Evolutionary conservation across 2,329 filamentous ascomycete genomes (phyloP).

Genomic region (Verticillium longisporum): DNA sequence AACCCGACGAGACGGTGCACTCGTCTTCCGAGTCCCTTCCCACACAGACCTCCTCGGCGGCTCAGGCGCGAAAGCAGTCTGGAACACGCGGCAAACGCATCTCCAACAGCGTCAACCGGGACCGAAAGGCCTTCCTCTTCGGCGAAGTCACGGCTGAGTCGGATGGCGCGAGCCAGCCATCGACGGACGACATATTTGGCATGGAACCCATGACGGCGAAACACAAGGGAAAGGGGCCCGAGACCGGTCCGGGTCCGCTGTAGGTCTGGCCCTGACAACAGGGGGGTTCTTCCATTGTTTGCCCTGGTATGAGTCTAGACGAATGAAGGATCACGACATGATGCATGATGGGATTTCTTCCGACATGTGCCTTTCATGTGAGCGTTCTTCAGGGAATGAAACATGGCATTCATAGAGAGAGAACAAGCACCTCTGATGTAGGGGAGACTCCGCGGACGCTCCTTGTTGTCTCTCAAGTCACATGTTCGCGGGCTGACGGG

Average conservation of each 20-base stretch:
- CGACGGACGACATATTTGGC: conserved; percentile 47
- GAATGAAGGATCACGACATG: background rate
- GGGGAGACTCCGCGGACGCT: no score
- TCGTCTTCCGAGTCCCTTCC: conserved; percentile 10
- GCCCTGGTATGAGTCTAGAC: background rate
- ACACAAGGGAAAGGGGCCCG: conserved; percentile 3
- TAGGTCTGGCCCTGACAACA: background rate
- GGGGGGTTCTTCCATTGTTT: background rate
- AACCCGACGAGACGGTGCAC: conserved; percentile 37
- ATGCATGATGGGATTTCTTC: background rate
- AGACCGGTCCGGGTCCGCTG: background rate
- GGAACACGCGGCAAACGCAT: conserved; percentile 26
- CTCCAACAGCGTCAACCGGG: conserved; percentile 39
- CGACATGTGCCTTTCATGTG: no score
- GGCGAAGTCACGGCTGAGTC: conserved; percentile 40
- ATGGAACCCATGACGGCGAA: conserved; percentile 36
- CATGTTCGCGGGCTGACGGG: no score
- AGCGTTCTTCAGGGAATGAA: no score
- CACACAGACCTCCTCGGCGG: background rate
- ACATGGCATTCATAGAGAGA: no score
- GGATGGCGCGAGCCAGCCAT: conserved; percentile 25
- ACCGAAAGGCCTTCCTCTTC: conserved; percentile 54
- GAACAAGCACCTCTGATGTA: no score
- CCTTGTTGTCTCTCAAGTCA: no score
- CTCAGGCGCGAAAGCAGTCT: conserved; percentile 2